phyloP scores from a whole-genome alignment of 139 green algal species.

The Ettlia oleoabundans region DNA sequence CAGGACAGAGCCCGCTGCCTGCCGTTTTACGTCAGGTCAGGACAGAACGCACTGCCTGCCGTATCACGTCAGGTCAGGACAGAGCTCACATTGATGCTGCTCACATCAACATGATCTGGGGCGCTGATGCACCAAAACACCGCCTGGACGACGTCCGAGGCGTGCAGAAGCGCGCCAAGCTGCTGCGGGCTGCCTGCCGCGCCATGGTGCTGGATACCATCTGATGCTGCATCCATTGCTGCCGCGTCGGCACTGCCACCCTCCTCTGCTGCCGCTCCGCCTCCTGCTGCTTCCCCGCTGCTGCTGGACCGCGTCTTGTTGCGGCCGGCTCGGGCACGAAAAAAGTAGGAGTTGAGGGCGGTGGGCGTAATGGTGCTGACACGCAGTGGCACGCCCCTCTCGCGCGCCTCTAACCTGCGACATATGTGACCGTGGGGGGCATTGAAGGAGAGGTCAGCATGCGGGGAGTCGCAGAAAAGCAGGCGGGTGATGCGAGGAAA shows the following conservation, averaged over 20 bases:
- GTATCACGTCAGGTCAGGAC: background rate
- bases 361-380: constrained; percentile 76
- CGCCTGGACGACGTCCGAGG: constrained; percentile 67
- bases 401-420: constrained; percentile 53
- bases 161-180: constrained; percentile 42
- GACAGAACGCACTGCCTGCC: too few species aligned
- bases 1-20: too few species aligned
- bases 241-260: too few species aligned
- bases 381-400: constrained; percentile 54
- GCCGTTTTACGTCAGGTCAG: too few species aligned
- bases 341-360: constrained; percentile 77
- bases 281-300: background rate
- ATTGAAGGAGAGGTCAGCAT: background rate
- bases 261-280: background rate
- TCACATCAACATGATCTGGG: constrained; percentile 78
- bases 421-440: background rate
- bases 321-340: constrained; percentile 26
- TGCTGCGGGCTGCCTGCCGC: background rate
- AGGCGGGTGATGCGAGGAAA: too few species aligned
- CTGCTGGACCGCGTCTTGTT: constrained; percentile 24
- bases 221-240: too few species aligned
- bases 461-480: background rate
- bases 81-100: constrained; percentile 72
- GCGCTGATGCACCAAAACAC: constrained; percentile 69
- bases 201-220: too few species aligned